A percentile compares a stretch with the other conserved stretches of the same genome.
These are phyloP conservation scores for Hymenoscyphus albidus DNA, from an alignment of 2,329 filamentous ascomycete species.

Conservation along the genomic window DNA sequence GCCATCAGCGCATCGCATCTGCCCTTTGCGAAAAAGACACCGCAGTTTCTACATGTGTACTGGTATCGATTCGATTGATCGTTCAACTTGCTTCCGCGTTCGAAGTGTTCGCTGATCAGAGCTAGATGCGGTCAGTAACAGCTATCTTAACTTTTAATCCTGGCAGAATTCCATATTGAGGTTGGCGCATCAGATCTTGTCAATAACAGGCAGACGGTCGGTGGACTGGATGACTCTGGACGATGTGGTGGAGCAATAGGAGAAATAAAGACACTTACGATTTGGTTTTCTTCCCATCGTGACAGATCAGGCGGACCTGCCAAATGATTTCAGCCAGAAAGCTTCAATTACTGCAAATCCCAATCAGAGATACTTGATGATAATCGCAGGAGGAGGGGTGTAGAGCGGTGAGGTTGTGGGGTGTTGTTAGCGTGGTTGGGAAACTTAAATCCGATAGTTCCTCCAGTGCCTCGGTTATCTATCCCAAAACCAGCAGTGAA, in stretches of 20 bases:
- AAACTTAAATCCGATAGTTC: background rate
- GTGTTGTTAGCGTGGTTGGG: background rate
- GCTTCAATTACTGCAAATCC: background rate
- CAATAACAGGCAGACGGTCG: background rate
- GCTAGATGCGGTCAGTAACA: conserved; percentile 22
- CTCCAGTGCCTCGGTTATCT: background rate
- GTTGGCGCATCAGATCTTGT: background rate
- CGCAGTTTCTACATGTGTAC: conserved; percentile 84
- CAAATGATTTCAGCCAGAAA: background rate
- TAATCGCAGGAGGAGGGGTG: background rate
- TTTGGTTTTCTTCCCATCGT: conserved; percentile 30
- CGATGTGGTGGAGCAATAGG: conserved; percentile 4
- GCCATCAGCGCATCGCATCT: conserved; percentile 76
- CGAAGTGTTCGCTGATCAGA: conserved; percentile 83
- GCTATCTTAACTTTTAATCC: background rate
- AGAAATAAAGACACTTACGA: conserved; percentile 21
- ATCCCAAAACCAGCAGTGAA: background rate
- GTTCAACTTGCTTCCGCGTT: conserved; percentile 78
- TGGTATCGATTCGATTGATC: conserved; percentile 90
- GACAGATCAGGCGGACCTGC: background rate
- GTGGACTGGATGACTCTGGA: background rate
- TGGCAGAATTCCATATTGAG: conserved; percentile 4
- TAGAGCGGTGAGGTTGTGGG: conserved; percentile 1
- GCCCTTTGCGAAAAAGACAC: conserved; percentile 86
- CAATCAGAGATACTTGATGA: background rate